Evolutionary conservation across 1,284 basidiomycete genomes (phyloP), one percentile per base, ranked within the genome.

Genomic region (Microbotryomycetes sp.): DNA sequence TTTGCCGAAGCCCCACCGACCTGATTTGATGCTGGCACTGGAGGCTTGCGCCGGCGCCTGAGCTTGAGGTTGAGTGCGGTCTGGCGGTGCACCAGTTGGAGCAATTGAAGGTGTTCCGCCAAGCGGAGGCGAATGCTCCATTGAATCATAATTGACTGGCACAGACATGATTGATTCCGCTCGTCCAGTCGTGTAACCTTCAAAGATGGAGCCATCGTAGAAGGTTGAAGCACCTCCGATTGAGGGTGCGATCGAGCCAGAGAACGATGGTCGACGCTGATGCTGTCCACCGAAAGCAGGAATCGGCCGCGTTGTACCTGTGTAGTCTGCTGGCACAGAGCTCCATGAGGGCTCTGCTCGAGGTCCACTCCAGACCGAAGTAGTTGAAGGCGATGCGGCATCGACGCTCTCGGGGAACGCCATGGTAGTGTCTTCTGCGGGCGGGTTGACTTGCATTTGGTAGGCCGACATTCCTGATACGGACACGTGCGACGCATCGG

Each of bases 181-280:
- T 12, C 70, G 54, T 0, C 54, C 60, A 9, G 65, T 58, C 9
- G 66, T 60, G 9, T 62, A 57, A 19, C 72, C 72, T 48, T 73
- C 72, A 61, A 62, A 73, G 56, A 73, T 58, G 14, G 71, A 72
- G 0, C 72, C 72, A 59, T 72, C 72, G 65, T 73, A 73, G 56
- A 67, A 70, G 3, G 70, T 72, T n/a, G 65, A 56, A 46, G 60
- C 45, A 51, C 60, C 58, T 47, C 55, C 51, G 19, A 55, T 46
- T 45, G 69, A 69, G 14, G 67, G 49, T 2, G 64, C 64, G 28
- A 66, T 30, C 3, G 67, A 68, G 30, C 50, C 50, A 25, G 50
- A 52, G 26, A 52, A 52, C 12, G 50, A 52, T 12, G 50, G 50
- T 29, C 50, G 50, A n/a, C 50, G 50, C 14, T 25, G 25, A 29